These are phyloP conservation scores for Kwoniella pini DNA, from an alignment of 768 basidiomycete genomes.

Conservation along the genomic window DNA sequence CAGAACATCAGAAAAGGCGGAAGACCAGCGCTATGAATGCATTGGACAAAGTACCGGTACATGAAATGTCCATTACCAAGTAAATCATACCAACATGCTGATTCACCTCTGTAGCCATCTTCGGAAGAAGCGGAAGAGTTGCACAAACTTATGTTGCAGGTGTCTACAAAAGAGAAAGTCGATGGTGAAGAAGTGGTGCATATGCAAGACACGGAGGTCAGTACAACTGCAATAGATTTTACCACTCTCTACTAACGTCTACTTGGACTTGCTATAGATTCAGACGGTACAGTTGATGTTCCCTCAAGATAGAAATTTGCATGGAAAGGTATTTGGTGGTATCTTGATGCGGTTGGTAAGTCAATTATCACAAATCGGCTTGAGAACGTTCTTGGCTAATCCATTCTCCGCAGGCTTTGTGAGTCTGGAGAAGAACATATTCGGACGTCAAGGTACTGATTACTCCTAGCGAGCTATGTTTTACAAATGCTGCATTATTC, in stretches of 20 bases:
- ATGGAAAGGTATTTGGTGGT: slow-evolving; percentile 82
- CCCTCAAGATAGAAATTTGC: slow-evolving; percentile 79
- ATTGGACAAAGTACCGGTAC: slow-evolving; percentile 65
- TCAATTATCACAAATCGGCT: too few relatives aligned
- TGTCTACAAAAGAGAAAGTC: slow-evolving; percentile 56
- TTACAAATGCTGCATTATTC: slow-evolving; percentile 70
- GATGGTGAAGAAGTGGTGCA: slow-evolving; percentile 62
- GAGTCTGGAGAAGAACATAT: slow-evolving; percentile 7
- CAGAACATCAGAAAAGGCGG: slow-evolving; percentile 67
- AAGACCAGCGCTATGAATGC: slow-evolving; percentile 63
- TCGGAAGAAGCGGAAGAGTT: slow-evolving; percentile 68
- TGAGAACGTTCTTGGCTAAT: too few relatives aligned
- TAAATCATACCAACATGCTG: too few relatives aligned
- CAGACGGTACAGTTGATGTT: slow-evolving; percentile 67
- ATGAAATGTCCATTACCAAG: too few relatives aligned
- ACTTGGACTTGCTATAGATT: slow-evolving; percentile 24
- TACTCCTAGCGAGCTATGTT: slow-evolving; percentile 63
- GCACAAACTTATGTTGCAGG: slow-evolving; percentile 68
- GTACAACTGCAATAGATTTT: slow-evolving; percentile 40
- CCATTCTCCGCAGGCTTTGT: slow-evolving; percentile 17
- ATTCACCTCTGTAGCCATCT: slow-evolving; percentile 61
- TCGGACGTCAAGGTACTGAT: slow-evolving; percentile 7
- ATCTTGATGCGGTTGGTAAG: slow-evolving; percentile 64
- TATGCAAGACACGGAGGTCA: slow-evolving; percentile 73
- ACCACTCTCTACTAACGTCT: background rate